Evolutionary conservation across 441 rosid genomes (phyloP).

Genomic region (Populus hybrid): DNA sequence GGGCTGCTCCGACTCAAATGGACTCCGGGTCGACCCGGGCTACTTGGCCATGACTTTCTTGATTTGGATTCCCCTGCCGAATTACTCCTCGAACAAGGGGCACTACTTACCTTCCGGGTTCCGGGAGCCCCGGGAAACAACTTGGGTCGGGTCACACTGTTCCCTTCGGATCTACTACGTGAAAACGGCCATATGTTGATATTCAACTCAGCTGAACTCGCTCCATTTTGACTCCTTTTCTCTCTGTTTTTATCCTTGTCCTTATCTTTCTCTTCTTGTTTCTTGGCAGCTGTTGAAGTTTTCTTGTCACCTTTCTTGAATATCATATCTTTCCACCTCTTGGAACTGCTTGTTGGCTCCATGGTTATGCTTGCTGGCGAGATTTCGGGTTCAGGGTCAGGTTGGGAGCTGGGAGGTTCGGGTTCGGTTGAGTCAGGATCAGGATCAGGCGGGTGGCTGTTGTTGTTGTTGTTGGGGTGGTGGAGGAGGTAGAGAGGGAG

Average conservation of each 20-base stretch:
- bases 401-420: too few species aligned
- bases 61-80: conserved; percentile 80
- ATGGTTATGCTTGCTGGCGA: too few species aligned
- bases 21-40: conserved; percentile 71
- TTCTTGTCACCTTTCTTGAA: conserved; percentile 15
- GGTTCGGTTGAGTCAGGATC: too few species aligned
- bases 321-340: background rate
- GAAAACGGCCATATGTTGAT: conserved; percentile 93
- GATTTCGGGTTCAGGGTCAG: too few species aligned
- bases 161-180: conserved; percentile 75
- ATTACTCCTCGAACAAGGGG: conserved; percentile 88
- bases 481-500: too few species aligned
- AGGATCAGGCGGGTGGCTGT: too few species aligned
- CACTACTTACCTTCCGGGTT: conserved; percentile 75
- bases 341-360: too few species aligned
- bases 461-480: too few species aligned
- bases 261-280: background rate
- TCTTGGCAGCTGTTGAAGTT: background rate
- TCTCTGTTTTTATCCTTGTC: conserved; percentile 24
- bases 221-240: conserved; percentile 25
- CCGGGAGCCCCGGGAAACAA: conserved; percentile 34
- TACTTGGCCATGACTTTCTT: conserved; percentile 63
- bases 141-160: conserved; percentile 14
- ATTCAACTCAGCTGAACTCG: conserved; percentile 21
- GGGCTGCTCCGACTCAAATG: conserved; percentile 84